Percentiles rank a stretch among this genome's conserved stretches.
phyloP scores from a whole-genome alignment of 768 basidiomycete species.

The Trametopsis cervina region DNA sequence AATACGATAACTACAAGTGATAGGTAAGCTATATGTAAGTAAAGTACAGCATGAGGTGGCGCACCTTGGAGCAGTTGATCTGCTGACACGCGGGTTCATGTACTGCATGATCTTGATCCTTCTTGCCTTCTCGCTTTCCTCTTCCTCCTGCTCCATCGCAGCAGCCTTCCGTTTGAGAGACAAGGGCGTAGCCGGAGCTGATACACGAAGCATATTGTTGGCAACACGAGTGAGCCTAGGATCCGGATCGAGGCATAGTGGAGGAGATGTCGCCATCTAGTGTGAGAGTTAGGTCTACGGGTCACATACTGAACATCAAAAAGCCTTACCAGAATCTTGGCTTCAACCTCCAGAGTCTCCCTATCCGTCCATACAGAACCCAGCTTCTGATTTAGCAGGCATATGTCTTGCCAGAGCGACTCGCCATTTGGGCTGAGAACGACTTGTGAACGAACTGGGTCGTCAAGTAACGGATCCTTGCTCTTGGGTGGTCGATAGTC shows the following conservation, averaged over 20 bases:
- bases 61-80: slow-evolving; percentile 43
- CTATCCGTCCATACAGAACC: slow-evolving; percentile 61
- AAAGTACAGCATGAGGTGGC: no score
- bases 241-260: slow-evolving; percentile 76
- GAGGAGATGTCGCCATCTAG: slow-evolving; percentile 67
- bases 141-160: slow-evolving; percentile 64
- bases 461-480: slow-evolving; percentile 51
- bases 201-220: slow-evolving; percentile 66
- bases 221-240: slow-evolving; percentile 69
- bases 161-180: slow-evolving; percentile 75
- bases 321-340: slow-evolving; percentile 67
- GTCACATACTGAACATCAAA: slow-evolving; percentile 6
- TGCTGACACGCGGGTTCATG: slow-evolving; percentile 59
- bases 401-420: slow-evolving; percentile 75
- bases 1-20: slow-evolving; percentile 51
- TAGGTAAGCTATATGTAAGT: no score
- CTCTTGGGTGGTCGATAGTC: slow-evolving; percentile 61
- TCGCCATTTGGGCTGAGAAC: slow-evolving; percentile 75
- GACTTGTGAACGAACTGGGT: slow-evolving; percentile 58
- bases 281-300: background rate
- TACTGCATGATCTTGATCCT: slow-evolving; percentile 71
- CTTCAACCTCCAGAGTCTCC: slow-evolving; percentile 68
- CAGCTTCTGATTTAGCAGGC: slow-evolving; percentile 52
- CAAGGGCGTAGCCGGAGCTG: slow-evolving; percentile 63
- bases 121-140: slow-evolving; percentile 68